Percentiles rank a stretch among this genome's conserved stretches.
These are phyloP conservation scores for Fusarium tjaetaba DNA, from an alignment of 2,329 filamentous ascomycete species.

Conservation along the genomic window DNA sequence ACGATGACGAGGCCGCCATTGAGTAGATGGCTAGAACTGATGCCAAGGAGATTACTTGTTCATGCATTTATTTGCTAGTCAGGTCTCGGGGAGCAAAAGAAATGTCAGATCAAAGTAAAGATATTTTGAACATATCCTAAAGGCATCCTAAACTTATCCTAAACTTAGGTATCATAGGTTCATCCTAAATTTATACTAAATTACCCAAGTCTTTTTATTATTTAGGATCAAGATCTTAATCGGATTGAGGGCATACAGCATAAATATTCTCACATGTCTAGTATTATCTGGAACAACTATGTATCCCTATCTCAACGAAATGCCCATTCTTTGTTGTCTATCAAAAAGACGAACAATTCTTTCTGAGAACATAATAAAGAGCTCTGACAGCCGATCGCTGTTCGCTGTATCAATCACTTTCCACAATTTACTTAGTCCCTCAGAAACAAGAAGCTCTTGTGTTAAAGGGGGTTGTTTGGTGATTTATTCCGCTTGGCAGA, in stretches of 20 bases:
- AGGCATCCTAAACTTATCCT: too few relatives aligned
- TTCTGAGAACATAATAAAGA: neutral
- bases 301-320: rapidly evolving
- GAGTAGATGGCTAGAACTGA: neutral
- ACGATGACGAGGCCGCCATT: neutral
- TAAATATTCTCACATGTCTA: neutral
- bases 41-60: neutral
- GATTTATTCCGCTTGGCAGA: neutral
- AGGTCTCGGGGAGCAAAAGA: too few relatives aligned
- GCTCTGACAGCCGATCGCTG: rapidly evolving
- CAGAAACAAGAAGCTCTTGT: neutral
- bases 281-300: neutral
- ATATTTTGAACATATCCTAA: too few relatives aligned
- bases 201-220: too few relatives aligned
- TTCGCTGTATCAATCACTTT: neutral
- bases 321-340: neutral
- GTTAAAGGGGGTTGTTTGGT: neutral
- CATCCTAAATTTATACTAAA: too few relatives aligned
- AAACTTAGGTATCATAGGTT: too few relatives aligned
- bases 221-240: neutral
- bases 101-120: too few relatives aligned
- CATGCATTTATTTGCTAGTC: too few relatives aligned
- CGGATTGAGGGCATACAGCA: neutral
- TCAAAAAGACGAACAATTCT: neutral
- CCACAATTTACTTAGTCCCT: neutral